phyloP scores from a whole-genome alignment of 352 stramenopile species.

The Pythium oligandrum region DNA sequence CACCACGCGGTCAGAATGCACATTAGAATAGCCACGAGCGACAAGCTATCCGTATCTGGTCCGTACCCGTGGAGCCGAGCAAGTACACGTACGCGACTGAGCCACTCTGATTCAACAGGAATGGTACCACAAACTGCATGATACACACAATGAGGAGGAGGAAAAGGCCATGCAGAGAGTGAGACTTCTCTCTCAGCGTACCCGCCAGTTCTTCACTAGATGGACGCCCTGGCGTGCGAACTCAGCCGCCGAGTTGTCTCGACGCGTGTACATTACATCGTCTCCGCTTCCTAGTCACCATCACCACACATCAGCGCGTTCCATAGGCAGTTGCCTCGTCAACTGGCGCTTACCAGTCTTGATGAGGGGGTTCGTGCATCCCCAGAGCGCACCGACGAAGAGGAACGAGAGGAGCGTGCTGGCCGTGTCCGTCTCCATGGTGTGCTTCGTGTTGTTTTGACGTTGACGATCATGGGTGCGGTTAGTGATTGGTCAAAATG shows the following conservation, averaged over 20 bases:
- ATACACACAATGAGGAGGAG: neutral
- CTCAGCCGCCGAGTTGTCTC: conserved; percentile 53
- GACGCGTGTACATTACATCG: conserved; percentile 47
- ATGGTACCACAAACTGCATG: conserved; percentile 74
- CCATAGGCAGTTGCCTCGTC: no score
- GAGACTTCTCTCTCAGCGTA: conserved; percentile 9
- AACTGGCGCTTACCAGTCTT: conserved; percentile 43
- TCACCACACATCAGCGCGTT: neutral
- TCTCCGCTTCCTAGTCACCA: conserved; percentile 38
- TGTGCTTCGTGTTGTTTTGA: neutral
- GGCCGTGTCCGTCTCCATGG: conserved; percentile 3
- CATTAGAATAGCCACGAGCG: neutral
- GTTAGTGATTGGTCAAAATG: conserved; percentile 5
- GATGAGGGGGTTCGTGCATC: conserved; percentile 83
- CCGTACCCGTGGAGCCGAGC: conserved; percentile 58
- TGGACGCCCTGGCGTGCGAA: conserved; percentile 40
- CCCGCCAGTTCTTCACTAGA: conserved; percentile 71
- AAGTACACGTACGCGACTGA: conserved; percentile 79
- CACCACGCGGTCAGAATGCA: neutral
- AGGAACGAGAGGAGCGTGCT: conserved; percentile 71
- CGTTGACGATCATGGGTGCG: neutral
- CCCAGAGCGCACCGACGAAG: conserved; percentile 80
- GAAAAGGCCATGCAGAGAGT: neutral
- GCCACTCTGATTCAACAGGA: conserved; percentile 78
- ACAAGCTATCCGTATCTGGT: neutral